Percentiles rank a stretch among this genome's conserved stretches.
Evolutionary conservation across 371 early-diverging fungal species (phyloP).

Genomic region (Saksenaea oblongispora): DNA sequence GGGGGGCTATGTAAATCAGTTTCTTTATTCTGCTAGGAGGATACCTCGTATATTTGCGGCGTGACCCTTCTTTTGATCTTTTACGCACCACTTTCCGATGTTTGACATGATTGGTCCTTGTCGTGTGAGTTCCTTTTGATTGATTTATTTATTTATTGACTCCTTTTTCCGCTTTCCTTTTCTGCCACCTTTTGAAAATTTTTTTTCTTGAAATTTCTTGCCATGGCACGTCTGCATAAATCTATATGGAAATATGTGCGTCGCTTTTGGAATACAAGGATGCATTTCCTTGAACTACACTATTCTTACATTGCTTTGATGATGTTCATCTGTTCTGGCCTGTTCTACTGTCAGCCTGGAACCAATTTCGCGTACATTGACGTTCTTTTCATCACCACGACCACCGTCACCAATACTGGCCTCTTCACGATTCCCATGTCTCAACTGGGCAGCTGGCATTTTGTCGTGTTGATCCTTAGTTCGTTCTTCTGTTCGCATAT

Average conservation of each 20-base stretch:
- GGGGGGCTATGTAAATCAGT: too few relatives aligned
- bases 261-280: slow-evolving; percentile 27
- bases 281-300: slow-evolving; percentile 49
- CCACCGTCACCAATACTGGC: slow-evolving; percentile 42
- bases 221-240: neutral
- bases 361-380: slow-evolving; percentile 42
- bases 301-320: slow-evolving; percentile 40
- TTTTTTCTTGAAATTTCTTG: neutral
- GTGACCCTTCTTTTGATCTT: too few relatives aligned
- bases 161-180: neutral
- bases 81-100: too few relatives aligned
- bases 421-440: slow-evolving; percentile 41
- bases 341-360: slow-evolving; percentile 40
- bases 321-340: slow-evolving; percentile 28
- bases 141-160: neutral
- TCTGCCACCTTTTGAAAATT: neutral
- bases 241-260: neutral
- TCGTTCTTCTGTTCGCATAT: slow-evolving; percentile 40
- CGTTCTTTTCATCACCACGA: slow-evolving; percentile 44
- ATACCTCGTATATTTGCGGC: too few relatives aligned
- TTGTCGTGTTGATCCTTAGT: slow-evolving; percentile 29
- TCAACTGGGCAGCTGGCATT: slow-evolving; percentile 26
- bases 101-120: too few relatives aligned
- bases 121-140: neutral
- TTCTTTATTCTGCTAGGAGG: too few relatives aligned